Conservation (phyloP, 1,139 yeast genomes). For the Arxiozyma bovina region DNA sequence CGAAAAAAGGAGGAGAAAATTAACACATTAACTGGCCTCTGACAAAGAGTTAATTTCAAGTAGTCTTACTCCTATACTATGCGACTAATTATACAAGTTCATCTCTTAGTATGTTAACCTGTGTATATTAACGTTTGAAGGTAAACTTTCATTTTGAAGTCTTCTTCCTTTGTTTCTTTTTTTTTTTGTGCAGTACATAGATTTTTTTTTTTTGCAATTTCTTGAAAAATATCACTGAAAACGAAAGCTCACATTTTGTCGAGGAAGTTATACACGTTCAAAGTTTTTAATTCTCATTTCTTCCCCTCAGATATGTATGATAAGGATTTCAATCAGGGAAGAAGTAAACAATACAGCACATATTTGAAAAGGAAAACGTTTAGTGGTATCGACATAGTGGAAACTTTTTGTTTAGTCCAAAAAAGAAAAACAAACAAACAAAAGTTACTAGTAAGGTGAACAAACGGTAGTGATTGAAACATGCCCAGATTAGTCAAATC, state of each 20-base stretch:
- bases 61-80: too few species aligned
- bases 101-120: neutral
- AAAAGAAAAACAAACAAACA: neutral
- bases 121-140: neutral
- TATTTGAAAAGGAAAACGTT: neutral
- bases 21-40: neutral
- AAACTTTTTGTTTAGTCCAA: neutral
- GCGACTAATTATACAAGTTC: too few species aligned
- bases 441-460: neutral
- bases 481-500: slow-evolving; percentile 6
- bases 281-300: neutral
- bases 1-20: too few species aligned
- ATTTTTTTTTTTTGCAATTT: neutral
- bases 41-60: too few species aligned
- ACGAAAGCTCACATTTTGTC: neutral
- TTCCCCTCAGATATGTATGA: neutral
- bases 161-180: neutral
- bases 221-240: neutral
- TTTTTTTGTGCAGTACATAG: neutral
- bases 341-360: neutral
- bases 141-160: too few species aligned
- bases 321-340: neutral
- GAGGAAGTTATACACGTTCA: neutral
- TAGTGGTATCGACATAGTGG: neutral
- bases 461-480: too few species aligned